Evolutionary conservation across 2,329 filamentous ascomycete genomes (phyloP).

Genomic region (Grosmannia serpens): DNA sequence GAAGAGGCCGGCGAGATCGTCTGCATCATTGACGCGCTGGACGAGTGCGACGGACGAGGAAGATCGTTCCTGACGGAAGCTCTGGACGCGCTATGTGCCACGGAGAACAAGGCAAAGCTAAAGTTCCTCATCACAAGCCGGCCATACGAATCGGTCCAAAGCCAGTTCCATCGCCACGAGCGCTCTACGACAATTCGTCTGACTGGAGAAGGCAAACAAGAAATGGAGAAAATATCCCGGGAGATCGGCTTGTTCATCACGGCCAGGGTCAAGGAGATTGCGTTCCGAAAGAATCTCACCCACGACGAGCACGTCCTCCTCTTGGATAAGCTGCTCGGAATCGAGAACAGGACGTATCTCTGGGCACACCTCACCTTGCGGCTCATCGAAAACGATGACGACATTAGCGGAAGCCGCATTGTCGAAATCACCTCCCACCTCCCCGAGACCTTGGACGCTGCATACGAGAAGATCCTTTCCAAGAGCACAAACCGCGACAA

Average conservation of each 20-base stretch:
- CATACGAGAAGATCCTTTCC: slow-evolving; percentile 24
- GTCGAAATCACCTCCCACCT: neutral
- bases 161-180: slow-evolving; percentile 2
- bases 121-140: slow-evolving; percentile 22
- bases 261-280: neutral
- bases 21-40: slow-evolving; percentile 1
- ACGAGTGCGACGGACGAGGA: neutral
- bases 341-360: slow-evolving; percentile 16
- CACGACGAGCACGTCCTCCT: neutral
- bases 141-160: slow-evolving; percentile 19
- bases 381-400: slow-evolving; percentile 6
- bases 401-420: neutral
- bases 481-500: slow-evolving; percentile 15
- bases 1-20: neutral
- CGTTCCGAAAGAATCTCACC: too few species aligned
- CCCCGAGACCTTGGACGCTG: slow-evolving; percentile 17
- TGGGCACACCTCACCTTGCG: slow-evolving; percentile 15
- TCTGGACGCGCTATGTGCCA: slow-evolving; percentile 5
- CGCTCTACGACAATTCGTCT: slow-evolving; percentile 19
- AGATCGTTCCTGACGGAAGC: neutral
- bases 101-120: neutral
- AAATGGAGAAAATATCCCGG: slow-evolving; percentile 12
- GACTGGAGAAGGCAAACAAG: slow-evolving; percentile 16
- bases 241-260: slow-evolving; percentile 19
- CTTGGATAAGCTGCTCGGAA: slow-evolving; percentile 4